Base-by-base conservation (phyloP, 768 basidiomycete species). In the Tulasnella sp. region DNA sequence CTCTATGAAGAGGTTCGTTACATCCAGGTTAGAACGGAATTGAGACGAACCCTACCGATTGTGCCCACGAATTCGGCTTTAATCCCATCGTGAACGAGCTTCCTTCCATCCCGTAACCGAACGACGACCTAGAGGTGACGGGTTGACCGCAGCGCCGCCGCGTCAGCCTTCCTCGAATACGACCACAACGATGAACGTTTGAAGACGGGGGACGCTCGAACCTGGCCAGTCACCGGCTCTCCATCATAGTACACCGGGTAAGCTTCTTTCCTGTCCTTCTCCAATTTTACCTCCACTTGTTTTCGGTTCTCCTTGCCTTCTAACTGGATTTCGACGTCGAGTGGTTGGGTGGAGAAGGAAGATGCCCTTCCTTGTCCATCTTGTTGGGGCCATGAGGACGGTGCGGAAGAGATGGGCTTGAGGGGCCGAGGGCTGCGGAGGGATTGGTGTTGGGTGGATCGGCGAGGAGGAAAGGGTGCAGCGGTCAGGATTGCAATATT, bases 51-150 rank as follows among this genome's bases (percentile, higher is more conserved):
- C 3, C 50, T 9, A 93, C 97, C 97, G 84, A 98, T 99, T 84
- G 93, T 95, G 41, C 98, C 96, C 42, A 96, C 93, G 84, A 99
- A 97, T 87, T 99, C 97, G 64, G 99, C 94, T 86, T 98, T 96
- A 85, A 99, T 96, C 3, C 97, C 98, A 46, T 99, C 97, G 84
- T 99, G 98, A 28, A 93, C 89, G 81, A 97, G 88, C 86, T 93
- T 96, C 91, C 98, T 99, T 31, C 98, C 97, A 84, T 99, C 98
- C 74, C 96, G 91, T 12, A 97, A 93, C 96, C n/a, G 92, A 82
- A 98, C 92, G 22, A 92, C 89, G 5, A 95, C 93, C 96, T 97
- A 2, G n/a, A 54, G 9, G 20, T 1, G 22, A 54, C n/a, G n/a
- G n/a, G n/a, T n/a, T n/a, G n/a, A n/a, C n/a, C n/a, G 72, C 22